These are phyloP conservation scores for Candida gorgasii DNA, from an alignment of 805 yeast genomes.

Conservation along the genomic window DNA sequence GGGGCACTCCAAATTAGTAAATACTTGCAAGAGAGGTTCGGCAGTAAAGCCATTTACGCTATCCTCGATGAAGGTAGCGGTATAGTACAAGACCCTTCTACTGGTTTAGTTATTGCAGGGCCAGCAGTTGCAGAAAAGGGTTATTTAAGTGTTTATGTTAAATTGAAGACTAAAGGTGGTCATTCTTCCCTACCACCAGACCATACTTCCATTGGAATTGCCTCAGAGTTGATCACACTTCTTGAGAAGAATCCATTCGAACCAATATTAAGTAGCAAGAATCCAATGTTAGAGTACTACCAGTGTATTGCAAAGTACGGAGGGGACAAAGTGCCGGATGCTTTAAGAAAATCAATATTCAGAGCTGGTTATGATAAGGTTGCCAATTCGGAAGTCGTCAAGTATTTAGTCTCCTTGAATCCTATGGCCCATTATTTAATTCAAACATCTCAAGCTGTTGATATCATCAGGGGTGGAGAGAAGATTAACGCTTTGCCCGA, in stretches of 20 bases:
- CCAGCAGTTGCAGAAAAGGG: conserved; percentile 50
- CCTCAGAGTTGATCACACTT: conserved; percentile 54
- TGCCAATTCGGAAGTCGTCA: conserved; percentile 13
- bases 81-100: conserved; percentile 24
- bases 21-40: conserved; percentile 53
- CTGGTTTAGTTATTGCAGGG: conserved; percentile 57
- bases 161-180: conserved; percentile 67
- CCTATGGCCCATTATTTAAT: conserved; percentile 28
- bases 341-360: conserved; percentile 31
- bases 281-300: conserved; percentile 59
- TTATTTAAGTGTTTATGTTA: conserved; percentile 48
- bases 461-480: conserved; percentile 37
- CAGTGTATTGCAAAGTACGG: conserved; percentile 64
- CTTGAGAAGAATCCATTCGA: conserved; percentile 60
- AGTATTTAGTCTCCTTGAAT: conserved; percentile 23
- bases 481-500: conserved; percentile 44
- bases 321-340: conserved; percentile 23
- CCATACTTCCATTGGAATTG: conserved; percentile 77
- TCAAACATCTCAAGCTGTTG: conserved; percentile 36
- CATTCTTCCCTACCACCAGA: conserved; percentile 82
- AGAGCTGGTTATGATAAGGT: conserved; percentile 35
- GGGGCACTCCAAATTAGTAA: conserved; percentile 61
- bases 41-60: conserved; percentile 58
- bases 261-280: conserved; percentile 47
- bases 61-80: conserved; percentile 72